Evolutionary conservation across 257 asterid species (phyloP).

Genomic region (Solanum peruvianum): DNA sequence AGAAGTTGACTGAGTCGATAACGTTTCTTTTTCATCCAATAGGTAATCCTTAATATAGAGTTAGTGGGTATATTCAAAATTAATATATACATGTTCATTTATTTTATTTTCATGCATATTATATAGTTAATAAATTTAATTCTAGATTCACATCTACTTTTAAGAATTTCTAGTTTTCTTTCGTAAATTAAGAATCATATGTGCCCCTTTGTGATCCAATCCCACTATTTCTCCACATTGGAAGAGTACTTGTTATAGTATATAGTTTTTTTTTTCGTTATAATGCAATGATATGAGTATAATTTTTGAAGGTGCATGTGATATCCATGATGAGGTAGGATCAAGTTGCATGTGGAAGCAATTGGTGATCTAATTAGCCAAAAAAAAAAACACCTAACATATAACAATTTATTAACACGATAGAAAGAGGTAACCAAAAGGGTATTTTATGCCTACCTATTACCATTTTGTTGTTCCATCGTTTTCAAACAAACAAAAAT

Average conservation of each 20-base stretch:
- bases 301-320: background rate
- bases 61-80: too few relatives aligned
- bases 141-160: background rate
- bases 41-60: too few relatives aligned
- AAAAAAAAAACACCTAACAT: background rate
- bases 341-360: slow-evolving; percentile 16
- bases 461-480: background rate
- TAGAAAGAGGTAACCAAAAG: background rate
- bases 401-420: background rate
- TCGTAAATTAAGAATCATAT: background rate
- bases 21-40: background rate
- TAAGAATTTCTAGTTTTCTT: background rate
- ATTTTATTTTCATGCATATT: background rate
- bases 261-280: background rate
- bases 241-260: background rate
- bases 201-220: background rate
- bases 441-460: background rate
- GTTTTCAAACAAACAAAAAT: background rate
- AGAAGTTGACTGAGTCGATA: background rate
- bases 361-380: background rate
- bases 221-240: background rate
- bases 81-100: background rate
- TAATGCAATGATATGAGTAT: background rate
- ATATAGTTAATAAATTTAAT: background rate
- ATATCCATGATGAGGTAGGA: background rate